Evolutionary conservation across 2,329 filamentous ascomycete genomes (phyloP).

Genomic region (Cladosporium oxysporum): DNA sequence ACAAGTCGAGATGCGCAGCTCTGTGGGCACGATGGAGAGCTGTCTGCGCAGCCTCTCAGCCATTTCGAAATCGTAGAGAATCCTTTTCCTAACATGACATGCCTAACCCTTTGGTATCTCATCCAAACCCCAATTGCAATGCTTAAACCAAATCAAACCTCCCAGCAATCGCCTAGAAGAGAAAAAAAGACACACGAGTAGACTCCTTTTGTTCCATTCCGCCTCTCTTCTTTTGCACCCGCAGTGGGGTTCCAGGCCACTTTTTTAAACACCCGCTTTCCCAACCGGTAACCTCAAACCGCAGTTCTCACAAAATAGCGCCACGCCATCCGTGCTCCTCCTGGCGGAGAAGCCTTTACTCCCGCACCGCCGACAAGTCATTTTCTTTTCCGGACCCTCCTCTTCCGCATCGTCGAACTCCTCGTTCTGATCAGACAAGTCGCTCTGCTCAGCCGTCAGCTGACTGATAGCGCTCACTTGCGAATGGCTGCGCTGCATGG

Average conservation of each 20-base stretch:
- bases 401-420: slow-evolving; percentile 49
- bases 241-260: not conserved
- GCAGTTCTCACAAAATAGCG: slow-evolving; percentile 63
- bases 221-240: not conserved
- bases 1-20: too few species aligned
- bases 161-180: not conserved
- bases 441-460: slow-evolving; percentile 59
- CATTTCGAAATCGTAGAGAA: not conserved
- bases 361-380: slow-evolving; percentile 58
- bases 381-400: slow-evolving; percentile 26
- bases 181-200: not conserved
- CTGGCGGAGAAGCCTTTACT: slow-evolving; percentile 64
- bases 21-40: too few species aligned
- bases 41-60: not conserved
- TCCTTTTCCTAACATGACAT: not conserved
- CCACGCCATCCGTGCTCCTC: slow-evolving; percentile 55
- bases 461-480: slow-evolving; percentile 53
- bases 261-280: not conserved
- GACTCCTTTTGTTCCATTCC: not conserved
- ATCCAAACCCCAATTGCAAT: not conserved
- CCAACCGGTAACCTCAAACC: slow-evolving; percentile 23
- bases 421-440: slow-evolving; percentile 44
- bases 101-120: not conserved
- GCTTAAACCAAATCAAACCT: not conserved
- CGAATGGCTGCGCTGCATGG: slow-evolving; percentile 24